Base-by-base conservation (phyloP, 106 monocot genomes). In the Iris macrosiphon region DNA sequence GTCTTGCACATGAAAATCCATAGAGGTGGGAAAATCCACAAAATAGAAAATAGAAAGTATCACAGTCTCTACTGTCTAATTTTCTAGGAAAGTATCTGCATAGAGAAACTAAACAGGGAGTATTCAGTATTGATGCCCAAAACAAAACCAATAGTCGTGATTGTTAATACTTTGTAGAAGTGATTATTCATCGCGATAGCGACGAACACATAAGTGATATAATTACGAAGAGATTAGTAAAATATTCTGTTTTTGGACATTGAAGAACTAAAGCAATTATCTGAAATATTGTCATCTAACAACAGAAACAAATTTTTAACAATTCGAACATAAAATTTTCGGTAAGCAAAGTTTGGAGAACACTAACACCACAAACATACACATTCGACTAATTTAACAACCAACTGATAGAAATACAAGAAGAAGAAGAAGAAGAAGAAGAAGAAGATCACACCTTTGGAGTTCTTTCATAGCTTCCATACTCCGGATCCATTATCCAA, bases 361-460 rank as follows among this genome's bases (percentile, higher is more conserved):
- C 34, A 35, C 34, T 35, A 4, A 10, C 34, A 35, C 34, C 34
- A 35, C 34, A 35, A 35, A 35, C 4, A 10, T 35, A 35, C 4
- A 35, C 4, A 6, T 10, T 35, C 10, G 34, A 35, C 10, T 10
- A 4, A 6, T 35, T 6, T 6, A 4, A 35, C 34, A 35, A 4
- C 34, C 4, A 4, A 35, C 44, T 5, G 20, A 17, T 19, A 44
- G 26, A 51, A 0, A 51, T 29, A 51, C 27, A 14, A 15, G 27
- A 23, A 49, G 25, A 49, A 51, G 30, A 20, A 19, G 4, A 45
- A 7, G 8, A 20, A 6, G 5, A 6, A 45, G 45, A 20, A 21
- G 45, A 45, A 5, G 13, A 18, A 19, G n/a, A 18, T 32, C 57
- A 26, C 41, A 57, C 57, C 57, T n/a, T 57, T 41, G 57, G n/a